Evolutionary conservation across 2,329 filamentous ascomycete genomes (phyloP), one percentile per base, ranked within the genome.

Genomic region (Exophiala oligosperma): DNA sequence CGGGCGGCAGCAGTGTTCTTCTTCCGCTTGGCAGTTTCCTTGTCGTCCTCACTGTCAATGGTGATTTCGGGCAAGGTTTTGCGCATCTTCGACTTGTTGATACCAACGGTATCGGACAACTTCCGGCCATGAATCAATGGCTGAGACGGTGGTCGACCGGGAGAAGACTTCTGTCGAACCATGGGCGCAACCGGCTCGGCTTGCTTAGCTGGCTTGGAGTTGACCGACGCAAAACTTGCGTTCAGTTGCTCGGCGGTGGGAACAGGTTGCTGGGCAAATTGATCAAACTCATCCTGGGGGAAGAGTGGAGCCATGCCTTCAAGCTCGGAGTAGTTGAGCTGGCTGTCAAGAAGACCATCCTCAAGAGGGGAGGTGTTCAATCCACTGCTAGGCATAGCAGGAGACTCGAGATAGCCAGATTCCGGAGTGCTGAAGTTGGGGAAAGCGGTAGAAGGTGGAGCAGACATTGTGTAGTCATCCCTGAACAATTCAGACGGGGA

Each of bases 1-100:
- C 91, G 90, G 68, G 91, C 91, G 23, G 91, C 91, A 72, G 93
- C 83, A 40, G 91, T 94, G 74, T 96, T 96, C 69, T 91, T 88
- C 51, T 91, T 91, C 72, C 91, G 88, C 84, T 96, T 96, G 81
- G 93, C 84, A 24, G 89, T 90, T n/a, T 89, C 74, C 26, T 81
- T 83, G 70, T 96, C 91, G 52, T 72, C 78, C 0, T 87, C 85
- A 66, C 94, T 89, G 35, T 92, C 82, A 59, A 90, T 77, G 71
- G 92, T 57, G 54, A 68, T 94, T 21, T 88, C 86, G 63, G 89
- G 88, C 55, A 94, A 79, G 64, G 87, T 85, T 79, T 91, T 91
- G 70, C 91, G 86, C 64, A 89, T 86, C 73, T 89, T 89, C 69
- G 88, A 35, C 58, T 66, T 66, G 70, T 75, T 82, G 56, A 93